Evolutionary conservation across 768 basidiomycete genomes (phyloP).

Genomic region (Trichaptum fuscoviolaceum): DNA sequence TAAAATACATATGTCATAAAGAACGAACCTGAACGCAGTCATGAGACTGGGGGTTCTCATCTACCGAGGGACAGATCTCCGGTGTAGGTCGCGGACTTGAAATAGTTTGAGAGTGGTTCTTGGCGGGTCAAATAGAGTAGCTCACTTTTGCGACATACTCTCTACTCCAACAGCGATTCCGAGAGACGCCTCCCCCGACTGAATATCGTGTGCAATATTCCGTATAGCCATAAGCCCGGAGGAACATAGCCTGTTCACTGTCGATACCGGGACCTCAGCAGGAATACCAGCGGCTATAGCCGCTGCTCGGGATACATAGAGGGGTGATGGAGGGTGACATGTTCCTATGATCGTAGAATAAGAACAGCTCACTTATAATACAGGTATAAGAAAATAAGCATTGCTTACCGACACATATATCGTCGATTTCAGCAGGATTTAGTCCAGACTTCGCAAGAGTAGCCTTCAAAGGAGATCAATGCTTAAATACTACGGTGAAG

Average conservation of each 20-base stretch:
- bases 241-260: constrained; percentile 90
- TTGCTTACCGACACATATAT: constrained; percentile 74
- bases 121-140: constrained; percentile 15
- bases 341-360: constrained; percentile 44
- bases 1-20: neutral
- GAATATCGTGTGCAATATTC: constrained; percentile 82
- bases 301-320: constrained; percentile 80
- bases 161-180: constrained; percentile 83
- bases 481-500: constrained; percentile 2
- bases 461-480: constrained; percentile 37
- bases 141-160: constrained; percentile 77
- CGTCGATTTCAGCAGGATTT: constrained; percentile 68
- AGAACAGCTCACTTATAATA: neutral
- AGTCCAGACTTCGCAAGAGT: constrained; percentile 61
- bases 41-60: constrained; percentile 54
- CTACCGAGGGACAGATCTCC: constrained; percentile 52
- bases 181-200: constrained; percentile 75
- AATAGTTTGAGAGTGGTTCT: constrained; percentile 7
- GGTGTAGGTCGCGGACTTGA: constrained; percentile 71
- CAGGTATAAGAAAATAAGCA: neutral
- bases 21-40: constrained; percentile 66
- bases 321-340: constrained; percentile 77
- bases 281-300: constrained; percentile 89
- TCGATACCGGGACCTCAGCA: constrained; percentile 77
- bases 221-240: constrained; percentile 94